Evolutionary conservation across 345 rosid species (phyloP), one percentile per base, ranked within the genome.

Genomic region (Abelmoschus esculentus): DNA sequence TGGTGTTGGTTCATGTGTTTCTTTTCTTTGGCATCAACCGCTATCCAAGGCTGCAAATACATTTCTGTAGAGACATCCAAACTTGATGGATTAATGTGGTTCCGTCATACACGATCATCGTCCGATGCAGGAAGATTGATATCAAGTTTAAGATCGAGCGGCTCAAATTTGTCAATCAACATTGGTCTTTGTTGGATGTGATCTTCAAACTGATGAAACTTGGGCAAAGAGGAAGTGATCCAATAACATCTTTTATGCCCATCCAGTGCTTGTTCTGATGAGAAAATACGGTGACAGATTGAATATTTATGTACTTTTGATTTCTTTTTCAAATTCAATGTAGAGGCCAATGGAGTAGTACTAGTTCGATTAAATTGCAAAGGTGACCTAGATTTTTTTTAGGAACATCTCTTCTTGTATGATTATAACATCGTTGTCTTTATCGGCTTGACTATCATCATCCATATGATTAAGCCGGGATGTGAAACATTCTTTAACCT

Each of bases 241-340:
- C 99, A 96, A 13, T 96, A 98, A 61, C 99, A 96, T 69, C 99
- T 84, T 79, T 96, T 96, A 72, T 96, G 99, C 0, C 99, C 99
- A 2, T 98, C 97, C 47, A 96, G 69, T 1, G 99, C 98, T 78
- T 96, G 99, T 36, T 98, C 98, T 0, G 99, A 90, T 0, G 97
- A 87, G 69, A 92, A 96, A 6, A 89, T 87, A 4, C 98, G 89
- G 63, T 87, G 96, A 65, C 99, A 96, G 32, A 96, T 92, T 1
- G 98, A 92, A 76, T 97, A 96, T 78, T 89, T 95, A 72, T 96
- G 98, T 7, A 86, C 86, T 75, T 92, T 96, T 5, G 98, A 78
- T 79, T 86, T 89, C 75, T 86, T 76, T 67, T 40, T 38, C 2
- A 6, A 34, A 32, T 81, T 87, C 0, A 90, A 85, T 40, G 79